These are phyloP conservation scores for Linnemannia exigua DNA, from an alignment of 192 early-diverging fungal genomes.

Conservation along the genomic window DNA sequence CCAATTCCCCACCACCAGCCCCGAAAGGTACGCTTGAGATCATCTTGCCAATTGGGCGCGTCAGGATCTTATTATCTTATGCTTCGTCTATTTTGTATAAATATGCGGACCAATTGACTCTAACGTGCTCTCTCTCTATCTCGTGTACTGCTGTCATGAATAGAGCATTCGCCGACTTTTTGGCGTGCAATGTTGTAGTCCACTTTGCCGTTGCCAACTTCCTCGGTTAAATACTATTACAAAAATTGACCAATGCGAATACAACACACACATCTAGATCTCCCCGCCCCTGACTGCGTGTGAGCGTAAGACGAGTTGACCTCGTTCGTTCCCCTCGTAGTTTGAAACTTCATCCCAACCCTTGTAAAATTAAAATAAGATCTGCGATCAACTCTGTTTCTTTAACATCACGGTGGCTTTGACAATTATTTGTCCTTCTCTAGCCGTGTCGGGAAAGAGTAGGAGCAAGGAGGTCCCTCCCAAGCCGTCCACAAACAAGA, in stretches of 20 bases:
- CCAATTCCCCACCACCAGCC: constrained; percentile 77
- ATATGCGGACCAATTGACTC: background rate
- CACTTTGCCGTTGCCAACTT: constrained; percentile 95
- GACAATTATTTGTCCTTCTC: background rate
- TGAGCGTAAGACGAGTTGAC: background rate
- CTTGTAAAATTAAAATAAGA: constrained; percentile 18
- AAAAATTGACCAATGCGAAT: constrained; percentile 8
- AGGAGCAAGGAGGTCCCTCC: no score
- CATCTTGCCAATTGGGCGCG: background rate
- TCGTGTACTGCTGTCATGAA: background rate
- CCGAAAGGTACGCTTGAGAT: constrained; percentile 76
- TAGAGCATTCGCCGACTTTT: constrained; percentile 96
- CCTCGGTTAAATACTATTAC: constrained; percentile 77
- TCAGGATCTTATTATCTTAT: background rate
- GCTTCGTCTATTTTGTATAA: background rate
- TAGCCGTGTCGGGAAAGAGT: constrained; percentile 1
- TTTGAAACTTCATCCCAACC: background rate
- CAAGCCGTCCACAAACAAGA: background rate
- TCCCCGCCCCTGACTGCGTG: background rate
- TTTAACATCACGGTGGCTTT: constrained; percentile 11
- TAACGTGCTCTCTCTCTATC: background rate
- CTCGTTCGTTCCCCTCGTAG: background rate
- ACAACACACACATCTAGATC: background rate
- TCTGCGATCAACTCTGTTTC: background rate
- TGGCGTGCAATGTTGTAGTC: constrained; percentile 86